Evolutionary conservation across 441 rosid species (phyloP).

Genomic region (Gossypium davidsonii): DNA sequence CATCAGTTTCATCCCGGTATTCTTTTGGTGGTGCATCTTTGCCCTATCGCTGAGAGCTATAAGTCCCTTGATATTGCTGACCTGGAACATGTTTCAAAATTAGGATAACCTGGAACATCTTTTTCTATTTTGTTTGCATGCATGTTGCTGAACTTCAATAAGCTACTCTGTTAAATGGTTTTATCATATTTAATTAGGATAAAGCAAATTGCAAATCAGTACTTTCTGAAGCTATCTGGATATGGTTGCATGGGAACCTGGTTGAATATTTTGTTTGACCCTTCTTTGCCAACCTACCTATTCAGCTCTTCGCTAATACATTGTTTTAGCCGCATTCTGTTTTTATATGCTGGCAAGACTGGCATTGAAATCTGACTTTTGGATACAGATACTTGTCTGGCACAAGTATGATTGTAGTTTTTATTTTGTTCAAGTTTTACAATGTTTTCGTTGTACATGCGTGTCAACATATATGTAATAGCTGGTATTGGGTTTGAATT

Average conservation of each 20-base stretch:
- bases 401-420: not conserved
- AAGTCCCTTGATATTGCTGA: not conserved
- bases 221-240: not conserved
- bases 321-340: not conserved
- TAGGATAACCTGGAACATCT: too few species aligned
- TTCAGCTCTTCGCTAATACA: not conserved
- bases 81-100: not conserved
- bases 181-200: not conserved
- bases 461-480: too few species aligned
- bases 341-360: not conserved
- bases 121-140: not conserved
- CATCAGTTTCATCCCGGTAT: slow-evolving; percentile 57
- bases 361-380: not conserved
- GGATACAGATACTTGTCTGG: not conserved
- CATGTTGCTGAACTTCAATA: not conserved
- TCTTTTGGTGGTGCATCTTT: slow-evolving; percentile 38
- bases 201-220: not conserved
- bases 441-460: not conserved
- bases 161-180: not conserved
- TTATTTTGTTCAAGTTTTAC: too few species aligned
- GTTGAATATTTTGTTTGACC: not conserved
- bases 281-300: not conserved
- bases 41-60: not conserved
- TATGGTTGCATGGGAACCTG: not conserved
- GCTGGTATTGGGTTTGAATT: too few species aligned